Conservation (phyloP, 495 filamentous ascomycete genomes). For the Cercophora newfieldiana region DNA sequence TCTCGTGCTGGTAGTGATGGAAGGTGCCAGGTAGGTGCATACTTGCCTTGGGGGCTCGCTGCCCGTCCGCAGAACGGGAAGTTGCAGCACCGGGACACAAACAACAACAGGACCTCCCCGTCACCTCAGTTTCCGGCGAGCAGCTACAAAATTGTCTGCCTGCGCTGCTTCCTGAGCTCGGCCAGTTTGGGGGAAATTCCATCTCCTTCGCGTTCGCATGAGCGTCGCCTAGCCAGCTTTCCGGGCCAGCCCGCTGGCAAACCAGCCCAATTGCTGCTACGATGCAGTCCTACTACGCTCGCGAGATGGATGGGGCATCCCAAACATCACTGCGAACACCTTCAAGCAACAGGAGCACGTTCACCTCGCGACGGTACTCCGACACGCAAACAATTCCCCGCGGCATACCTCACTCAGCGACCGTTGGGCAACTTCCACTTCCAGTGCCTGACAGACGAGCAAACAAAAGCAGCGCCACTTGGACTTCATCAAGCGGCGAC, state of each 20-base stretch:
- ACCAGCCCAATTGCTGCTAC: neutral
- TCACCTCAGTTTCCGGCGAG: neutral
- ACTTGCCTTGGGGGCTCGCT: neutral
- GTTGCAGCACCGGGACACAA: conserved; percentile 22
- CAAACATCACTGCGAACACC: conserved; percentile 14
- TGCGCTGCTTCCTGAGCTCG: neutral
- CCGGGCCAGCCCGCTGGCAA: neutral
- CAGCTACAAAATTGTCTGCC: neutral
- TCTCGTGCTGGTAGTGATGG: no score
- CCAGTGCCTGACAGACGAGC: conserved; percentile 16
- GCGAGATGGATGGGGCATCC: conserved; percentile 23
- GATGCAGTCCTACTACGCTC: conserved; percentile 14
- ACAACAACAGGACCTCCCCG: neutral
- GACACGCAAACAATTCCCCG: neutral
- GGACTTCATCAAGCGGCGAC: conserved; percentile 47
- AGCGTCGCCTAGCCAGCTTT: neutral
- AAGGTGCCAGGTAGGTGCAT: neutral
- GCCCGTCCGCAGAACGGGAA: conserved; percentile 24
- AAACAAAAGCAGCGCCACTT: conserved; percentile 42
- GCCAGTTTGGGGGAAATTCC: neutral
- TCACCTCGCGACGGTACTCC: neutral
- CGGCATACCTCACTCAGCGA: conserved; percentile 21
- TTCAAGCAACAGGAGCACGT: conserved; percentile 11
- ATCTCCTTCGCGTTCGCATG: neutral
- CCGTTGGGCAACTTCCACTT: conserved; percentile 25